phyloP scores from a whole-genome alignment of 2,329 filamentous ascomycete genomes.

The Fusarium sp. region DNA sequence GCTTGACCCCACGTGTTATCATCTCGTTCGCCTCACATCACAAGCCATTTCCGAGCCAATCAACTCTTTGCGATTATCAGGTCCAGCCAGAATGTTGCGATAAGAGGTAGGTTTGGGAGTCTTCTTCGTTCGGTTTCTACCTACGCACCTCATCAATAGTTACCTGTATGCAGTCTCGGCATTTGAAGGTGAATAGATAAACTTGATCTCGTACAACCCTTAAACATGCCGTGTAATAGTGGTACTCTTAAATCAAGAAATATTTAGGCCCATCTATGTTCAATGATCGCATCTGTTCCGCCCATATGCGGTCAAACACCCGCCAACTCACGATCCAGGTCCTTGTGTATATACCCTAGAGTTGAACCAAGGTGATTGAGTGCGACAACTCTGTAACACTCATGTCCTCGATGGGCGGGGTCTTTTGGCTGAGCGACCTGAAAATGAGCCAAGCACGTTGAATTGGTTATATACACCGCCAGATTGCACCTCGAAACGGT shows the following conservation, averaged over 20 bases:
- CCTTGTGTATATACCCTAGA: neutral
- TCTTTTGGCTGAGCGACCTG: neutral
- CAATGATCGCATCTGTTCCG: neutral
- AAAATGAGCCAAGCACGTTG: neutral
- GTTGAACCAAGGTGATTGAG: neutral
- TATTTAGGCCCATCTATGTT: neutral
- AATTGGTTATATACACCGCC: neutral
- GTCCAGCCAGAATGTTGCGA: neutral
- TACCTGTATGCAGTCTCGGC: neutral
- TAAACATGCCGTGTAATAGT: neutral
- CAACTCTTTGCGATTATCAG: neutral
- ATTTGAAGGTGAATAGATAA: neutral
- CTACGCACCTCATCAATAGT: neutral
- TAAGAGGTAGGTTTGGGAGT: neutral
- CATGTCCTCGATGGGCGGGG: neutral
- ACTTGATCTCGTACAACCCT: neutral
- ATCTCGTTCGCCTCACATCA: neutral
- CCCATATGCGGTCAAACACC: neutral
- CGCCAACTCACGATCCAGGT: neutral
- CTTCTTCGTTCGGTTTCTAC: neutral
- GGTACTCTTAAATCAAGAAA: neutral
- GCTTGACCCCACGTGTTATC: constrained; percentile 17
- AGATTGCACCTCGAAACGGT: neutral
- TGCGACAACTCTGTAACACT: neutral
- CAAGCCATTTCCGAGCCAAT: neutral